Percentiles rank a stretch among this genome's conserved stretches.
phyloP scores from a whole-genome alignment of 306 rosid species.

The Cyclanthera cordifolia region DNA sequence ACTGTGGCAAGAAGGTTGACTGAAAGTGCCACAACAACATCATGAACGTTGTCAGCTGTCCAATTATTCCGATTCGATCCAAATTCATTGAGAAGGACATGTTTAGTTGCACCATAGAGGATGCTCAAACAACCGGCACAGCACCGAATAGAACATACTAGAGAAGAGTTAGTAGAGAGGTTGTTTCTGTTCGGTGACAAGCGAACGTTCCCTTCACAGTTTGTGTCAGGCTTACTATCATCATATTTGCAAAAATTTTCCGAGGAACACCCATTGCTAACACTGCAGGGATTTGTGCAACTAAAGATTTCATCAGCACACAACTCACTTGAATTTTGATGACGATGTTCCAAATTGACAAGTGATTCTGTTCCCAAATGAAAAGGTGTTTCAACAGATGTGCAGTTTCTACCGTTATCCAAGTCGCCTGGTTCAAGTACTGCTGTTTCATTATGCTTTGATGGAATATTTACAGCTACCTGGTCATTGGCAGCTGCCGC shows the following conservation, averaged over 20 bases:
- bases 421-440: conserved; percentile 17
- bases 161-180: conserved; percentile 24
- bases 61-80: conserved; percentile 21
- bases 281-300: conserved; percentile 18
- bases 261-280: conserved; percentile 13
- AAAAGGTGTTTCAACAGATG: conserved; percentile 14
- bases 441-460: conserved; percentile 29
- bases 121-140: conserved; percentile 49
- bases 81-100: conserved; percentile 31
- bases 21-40: conserved; percentile 52
- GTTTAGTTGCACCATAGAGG: conserved; percentile 31
- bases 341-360: conserved; percentile 21
- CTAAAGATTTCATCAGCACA: conserved; percentile 19
- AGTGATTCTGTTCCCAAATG: conserved; percentile 25
- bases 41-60: conserved; percentile 71
- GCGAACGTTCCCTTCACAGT: conserved; percentile 16
- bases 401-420: conserved; percentile 17
- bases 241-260: conserved; percentile 20
- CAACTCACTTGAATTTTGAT: conserved; percentile 16
- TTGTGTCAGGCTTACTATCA: conserved; percentile 19
- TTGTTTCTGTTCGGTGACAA: conserved; percentile 23
- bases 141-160: conserved; percentile 54
- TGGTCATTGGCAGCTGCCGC: conserved; percentile 17
- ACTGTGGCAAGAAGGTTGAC: conserved; percentile 59
- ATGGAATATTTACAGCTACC: conserved; percentile 18